These are phyloP conservation scores for Nicotiana benthamiana DNA, from an alignment of 257 asterid genomes.

Conservation along the genomic window DNA sequence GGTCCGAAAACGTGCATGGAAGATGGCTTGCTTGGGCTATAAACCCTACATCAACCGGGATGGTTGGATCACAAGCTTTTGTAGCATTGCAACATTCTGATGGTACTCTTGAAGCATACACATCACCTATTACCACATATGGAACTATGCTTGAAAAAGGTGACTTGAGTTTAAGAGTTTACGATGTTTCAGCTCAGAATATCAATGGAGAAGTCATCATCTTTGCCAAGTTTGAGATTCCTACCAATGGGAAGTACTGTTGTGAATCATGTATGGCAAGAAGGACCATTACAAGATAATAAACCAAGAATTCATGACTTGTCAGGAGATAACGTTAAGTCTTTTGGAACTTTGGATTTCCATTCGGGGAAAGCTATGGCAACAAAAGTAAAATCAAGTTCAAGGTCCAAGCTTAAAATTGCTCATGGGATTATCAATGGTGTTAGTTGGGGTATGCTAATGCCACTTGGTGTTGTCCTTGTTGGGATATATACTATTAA, in stretches of 20 bases:
- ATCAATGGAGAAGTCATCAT: background rate
- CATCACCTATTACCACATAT: background rate
- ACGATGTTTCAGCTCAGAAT: background rate
- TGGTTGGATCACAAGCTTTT: background rate
- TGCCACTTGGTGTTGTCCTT: background rate
- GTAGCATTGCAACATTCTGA: background rate
- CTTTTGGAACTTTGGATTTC: background rate
- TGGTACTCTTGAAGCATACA: background rate
- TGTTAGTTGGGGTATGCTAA: background rate
- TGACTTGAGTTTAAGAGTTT: background rate
- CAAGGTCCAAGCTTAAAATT: background rate
- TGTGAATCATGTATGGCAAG: conserved; percentile 3
- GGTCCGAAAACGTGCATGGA: background rate
- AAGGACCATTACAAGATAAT: background rate
- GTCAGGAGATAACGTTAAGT: background rate
- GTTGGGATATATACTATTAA: too few relatives aligned
- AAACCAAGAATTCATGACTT: background rate
- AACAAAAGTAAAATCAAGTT: background rate
- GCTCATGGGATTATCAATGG: background rate
- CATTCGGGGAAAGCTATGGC: background rate
- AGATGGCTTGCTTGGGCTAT: conserved; percentile 8
- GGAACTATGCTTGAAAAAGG: background rate
- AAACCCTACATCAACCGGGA: conserved; percentile 8
- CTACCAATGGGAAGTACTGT: background rate
- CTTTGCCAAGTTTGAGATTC: background rate